These are phyloP conservation scores for Tephrocybe rancida DNA, from an alignment of 768 basidiomycete species.

Conservation along the genomic window DNA sequence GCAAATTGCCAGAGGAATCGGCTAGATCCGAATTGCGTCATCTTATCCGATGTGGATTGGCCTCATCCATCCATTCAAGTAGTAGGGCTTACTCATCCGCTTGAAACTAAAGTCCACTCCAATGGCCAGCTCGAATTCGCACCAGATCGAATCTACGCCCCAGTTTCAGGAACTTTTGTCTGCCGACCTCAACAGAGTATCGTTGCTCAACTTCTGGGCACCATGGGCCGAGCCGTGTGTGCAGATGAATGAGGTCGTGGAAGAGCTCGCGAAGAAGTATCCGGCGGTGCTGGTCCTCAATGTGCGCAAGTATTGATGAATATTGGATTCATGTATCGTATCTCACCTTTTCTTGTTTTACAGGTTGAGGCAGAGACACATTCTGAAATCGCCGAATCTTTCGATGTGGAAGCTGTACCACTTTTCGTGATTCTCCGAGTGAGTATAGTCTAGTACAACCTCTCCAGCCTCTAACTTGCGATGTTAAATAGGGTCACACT, in stretches of 20 bases:
- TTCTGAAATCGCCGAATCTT: slow-evolving; percentile 86
- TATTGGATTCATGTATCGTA: not conserved
- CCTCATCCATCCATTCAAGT: not conserved
- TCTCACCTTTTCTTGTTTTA: not conserved
- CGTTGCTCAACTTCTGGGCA: slow-evolving; percentile 94
- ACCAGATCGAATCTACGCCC: slow-evolving; percentile 57
- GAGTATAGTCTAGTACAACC: slow-evolving; percentile 18
- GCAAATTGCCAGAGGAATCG: no score
- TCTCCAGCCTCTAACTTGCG: not conserved
- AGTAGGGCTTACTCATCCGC: slow-evolving; percentile 16
- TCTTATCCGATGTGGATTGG: slow-evolving; percentile 21
- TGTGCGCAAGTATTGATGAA: slow-evolving; percentile 40
- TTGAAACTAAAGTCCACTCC: not conserved
- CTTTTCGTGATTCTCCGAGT: slow-evolving; percentile 82
- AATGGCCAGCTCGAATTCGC: slow-evolving; percentile 32
- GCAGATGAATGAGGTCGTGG: slow-evolving; percentile 82
- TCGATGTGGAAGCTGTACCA: slow-evolving; percentile 90
- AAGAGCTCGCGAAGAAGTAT: slow-evolving; percentile 75
- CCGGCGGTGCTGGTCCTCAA: slow-evolving; percentile 71
- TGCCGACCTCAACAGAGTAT: slow-evolving; percentile 76
- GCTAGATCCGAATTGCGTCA: slow-evolving; percentile 22
- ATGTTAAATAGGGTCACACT: slow-evolving; percentile 72
- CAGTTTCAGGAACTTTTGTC: slow-evolving; percentile 79
- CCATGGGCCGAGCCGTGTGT: slow-evolving; percentile 90
- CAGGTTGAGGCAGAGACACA: slow-evolving; percentile 86